Percentiles rank a stretch among this genome's conserved stretches.
These are phyloP conservation scores for Penicillium ochrochloron DNA, from an alignment of 495 filamentous ascomycete genomes.

Conservation along the genomic window DNA sequence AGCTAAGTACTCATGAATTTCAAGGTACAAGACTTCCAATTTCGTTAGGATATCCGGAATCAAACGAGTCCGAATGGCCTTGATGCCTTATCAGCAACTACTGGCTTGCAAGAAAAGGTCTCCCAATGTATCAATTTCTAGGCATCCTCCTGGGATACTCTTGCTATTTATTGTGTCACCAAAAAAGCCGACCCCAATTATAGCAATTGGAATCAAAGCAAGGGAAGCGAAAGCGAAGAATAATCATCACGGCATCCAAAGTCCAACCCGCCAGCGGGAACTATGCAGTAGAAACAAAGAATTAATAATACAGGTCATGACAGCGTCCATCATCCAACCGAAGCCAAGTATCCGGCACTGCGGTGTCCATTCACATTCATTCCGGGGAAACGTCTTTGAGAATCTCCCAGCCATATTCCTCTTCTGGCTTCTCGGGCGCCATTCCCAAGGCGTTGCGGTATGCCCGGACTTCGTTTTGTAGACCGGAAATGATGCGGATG, in stretches of 20 bases:
- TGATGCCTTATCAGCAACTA: too few relatives aligned
- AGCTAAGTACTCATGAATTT: neutral
- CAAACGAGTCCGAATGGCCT: too few relatives aligned
- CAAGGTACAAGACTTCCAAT: neutral
- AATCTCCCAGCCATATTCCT: slow-evolving; percentile 59
- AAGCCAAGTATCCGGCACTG: neutral
- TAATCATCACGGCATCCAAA: slow-evolving; percentile 4
- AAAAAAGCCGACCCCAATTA: neutral
- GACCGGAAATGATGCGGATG: slow-evolving; percentile 52
- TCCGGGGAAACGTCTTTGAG: slow-evolving; percentile 51
- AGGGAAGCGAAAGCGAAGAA: neutral
- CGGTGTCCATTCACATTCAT: slow-evolving; percentile 31
- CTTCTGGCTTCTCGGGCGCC: slow-evolving; percentile 56
- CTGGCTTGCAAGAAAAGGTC: neutral
- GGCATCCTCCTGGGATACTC: neutral
- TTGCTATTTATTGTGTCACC: neutral
- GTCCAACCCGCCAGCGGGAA: slow-evolving; percentile 12
- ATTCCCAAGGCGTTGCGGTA: slow-evolving; percentile 57
- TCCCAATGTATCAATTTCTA: neutral
- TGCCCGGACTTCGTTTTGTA: slow-evolving; percentile 60
- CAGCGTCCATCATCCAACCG: slow-evolving; percentile 5
- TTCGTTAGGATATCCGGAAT: too few relatives aligned
- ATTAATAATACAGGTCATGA: slow-evolving; percentile 12
- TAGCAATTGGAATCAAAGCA: neutral
- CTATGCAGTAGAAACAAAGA: slow-evolving; percentile 6